These are phyloP conservation scores for Yamadazyma taylorii DNA, from an alignment of 1,139 yeast species.

Conservation along the genomic window DNA sequence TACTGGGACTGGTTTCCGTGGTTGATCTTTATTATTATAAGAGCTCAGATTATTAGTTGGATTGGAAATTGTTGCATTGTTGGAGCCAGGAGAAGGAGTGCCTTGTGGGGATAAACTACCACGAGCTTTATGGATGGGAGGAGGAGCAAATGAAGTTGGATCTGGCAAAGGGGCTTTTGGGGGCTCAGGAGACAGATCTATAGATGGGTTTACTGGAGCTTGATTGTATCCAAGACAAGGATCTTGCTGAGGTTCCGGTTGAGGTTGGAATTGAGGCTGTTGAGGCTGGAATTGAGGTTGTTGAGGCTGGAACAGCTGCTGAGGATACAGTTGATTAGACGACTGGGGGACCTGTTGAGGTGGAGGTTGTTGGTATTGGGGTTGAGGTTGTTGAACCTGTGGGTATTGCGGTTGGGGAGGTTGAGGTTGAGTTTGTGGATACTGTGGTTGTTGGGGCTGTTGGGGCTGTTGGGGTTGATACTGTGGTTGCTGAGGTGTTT, in stretches of 20 bases:
- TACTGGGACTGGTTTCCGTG: conserved; percentile 11
- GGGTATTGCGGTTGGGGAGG: conserved; percentile 12
- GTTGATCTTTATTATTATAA: neutral
- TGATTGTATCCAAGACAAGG: too few species aligned
- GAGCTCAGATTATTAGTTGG: neutral
- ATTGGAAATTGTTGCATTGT: conserved; percentile 4
- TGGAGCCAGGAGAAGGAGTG: conserved; percentile 4
- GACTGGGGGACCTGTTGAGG: conserved; percentile 5
- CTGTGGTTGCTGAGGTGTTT: conserved; percentile 11
- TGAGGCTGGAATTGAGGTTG: conserved; percentile 7
- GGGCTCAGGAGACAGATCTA: conserved; percentile 2
- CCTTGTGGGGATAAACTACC: conserved; percentile 11
- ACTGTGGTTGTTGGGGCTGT: conserved; percentile 8
- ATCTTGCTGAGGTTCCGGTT: conserved; percentile 5
- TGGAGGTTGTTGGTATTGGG: conserved; percentile 11
- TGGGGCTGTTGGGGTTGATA: conserved; percentile 10
- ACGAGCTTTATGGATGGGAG: conserved; percentile 35
- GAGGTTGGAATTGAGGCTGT: conserved; percentile 3
- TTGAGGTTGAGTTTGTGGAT: conserved; percentile 12
- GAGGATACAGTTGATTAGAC: conserved; percentile 5
- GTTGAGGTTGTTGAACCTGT: conserved; percentile 11
- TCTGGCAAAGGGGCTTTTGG: conserved; percentile 35
- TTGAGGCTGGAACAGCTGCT: conserved; percentile 4
- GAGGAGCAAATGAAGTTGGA: conserved; percentile 42
- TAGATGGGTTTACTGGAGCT: conserved; percentile 4